Conservation (phyloP, 208 protist genomes). For the Leishmania gerbilli region DNA sequence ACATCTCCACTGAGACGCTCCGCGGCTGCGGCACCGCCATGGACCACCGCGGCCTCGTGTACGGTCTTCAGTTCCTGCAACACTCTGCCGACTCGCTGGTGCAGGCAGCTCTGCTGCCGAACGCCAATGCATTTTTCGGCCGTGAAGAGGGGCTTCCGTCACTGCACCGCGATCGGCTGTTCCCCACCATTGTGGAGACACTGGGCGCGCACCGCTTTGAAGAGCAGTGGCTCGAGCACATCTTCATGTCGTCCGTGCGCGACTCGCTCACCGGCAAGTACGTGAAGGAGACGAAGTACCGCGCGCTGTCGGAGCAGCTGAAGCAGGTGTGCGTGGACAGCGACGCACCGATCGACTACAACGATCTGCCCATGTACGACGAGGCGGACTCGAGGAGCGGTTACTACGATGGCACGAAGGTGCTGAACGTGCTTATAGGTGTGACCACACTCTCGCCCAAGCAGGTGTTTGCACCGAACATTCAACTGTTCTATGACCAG, state of each 20-base stretch:
- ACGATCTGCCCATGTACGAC: conserved; percentile 45
- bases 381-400: conserved; percentile 39
- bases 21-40: conserved; percentile 64
- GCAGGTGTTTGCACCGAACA: conserved; percentile 27
- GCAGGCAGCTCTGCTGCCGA: conserved; percentile 47
- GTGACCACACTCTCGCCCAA: conserved; percentile 54
- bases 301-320: conserved; percentile 29
- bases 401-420: conserved; percentile 38
- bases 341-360: conserved; percentile 36
- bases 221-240: conserved; percentile 25
- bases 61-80: conserved; percentile 67
- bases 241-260: conserved; percentile 35
- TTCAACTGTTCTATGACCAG: conserved; percentile 38
- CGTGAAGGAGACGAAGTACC: conserved; percentile 21
- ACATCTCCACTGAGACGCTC: conserved; percentile 71
- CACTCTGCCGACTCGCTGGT: conserved; percentile 60
- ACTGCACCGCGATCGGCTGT: conserved; percentile 43
- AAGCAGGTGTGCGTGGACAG: conserved; percentile 35
- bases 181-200: conserved; percentile 65
- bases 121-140: conserved; percentile 41
- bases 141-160: conserved; percentile 35
- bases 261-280: conserved; percentile 33
- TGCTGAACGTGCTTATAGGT: conserved; percentile 64
- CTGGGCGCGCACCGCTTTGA: conserved; percentile 21
- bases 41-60: conserved; percentile 81